phyloP scores from a whole-genome alignment of 2,329 filamentous ascomycete species.

The Paecilomyces sp. region DNA sequence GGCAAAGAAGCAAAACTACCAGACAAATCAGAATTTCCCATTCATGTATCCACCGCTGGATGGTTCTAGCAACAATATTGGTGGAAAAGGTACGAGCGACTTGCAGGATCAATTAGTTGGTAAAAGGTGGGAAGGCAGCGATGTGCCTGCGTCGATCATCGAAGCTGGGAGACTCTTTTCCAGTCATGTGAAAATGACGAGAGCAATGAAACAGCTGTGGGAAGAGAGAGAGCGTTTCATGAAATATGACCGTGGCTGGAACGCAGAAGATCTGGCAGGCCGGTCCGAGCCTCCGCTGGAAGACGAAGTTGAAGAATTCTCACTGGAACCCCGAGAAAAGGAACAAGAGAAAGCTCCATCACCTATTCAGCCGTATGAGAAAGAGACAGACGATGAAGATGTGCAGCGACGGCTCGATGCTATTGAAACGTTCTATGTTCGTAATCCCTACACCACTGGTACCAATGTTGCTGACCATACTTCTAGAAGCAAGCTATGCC shows the following conservation, averaged over 20 bases:
- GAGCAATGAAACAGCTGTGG: slow-evolving; percentile 89
- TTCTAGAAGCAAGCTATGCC: slow-evolving; percentile 65
- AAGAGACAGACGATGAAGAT: slow-evolving; percentile 30
- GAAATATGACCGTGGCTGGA: slow-evolving; percentile 88
- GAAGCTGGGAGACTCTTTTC: slow-evolving; percentile 93
- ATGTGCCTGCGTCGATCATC: slow-evolving; percentile 85
- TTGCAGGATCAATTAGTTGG: slow-evolving; percentile 74
- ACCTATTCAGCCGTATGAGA: slow-evolving; percentile 9
- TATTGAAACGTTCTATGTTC: slow-evolving; percentile 79
- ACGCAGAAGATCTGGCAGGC: slow-evolving; percentile 41
- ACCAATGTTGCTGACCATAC: slow-evolving; percentile 1
- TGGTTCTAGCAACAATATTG: slow-evolving; percentile 77
- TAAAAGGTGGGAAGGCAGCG: slow-evolving; percentile 84
- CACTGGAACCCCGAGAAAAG: slow-evolving; percentile 15
- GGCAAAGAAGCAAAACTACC: slow-evolving; percentile 98
- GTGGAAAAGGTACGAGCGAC: slow-evolving; percentile 78
- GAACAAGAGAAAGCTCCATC: slow-evolving; percentile 7
- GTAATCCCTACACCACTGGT: slow-evolving; percentile 27
- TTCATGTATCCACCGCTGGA: slow-evolving; percentile 95
- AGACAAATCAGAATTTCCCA: slow-evolving; percentile 97
- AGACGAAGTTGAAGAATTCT: slow-evolving; percentile 31
- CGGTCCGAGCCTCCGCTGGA: slow-evolving; percentile 27
- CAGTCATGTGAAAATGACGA: slow-evolving; percentile 79
- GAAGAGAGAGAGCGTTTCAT: slow-evolving; percentile 86
- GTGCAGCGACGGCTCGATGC: slow-evolving; percentile 55